These are phyloP conservation scores for Pyricularia sp. DNA, from an alignment of 2,329 filamentous ascomycete species.

Conservation along the genomic window DNA sequence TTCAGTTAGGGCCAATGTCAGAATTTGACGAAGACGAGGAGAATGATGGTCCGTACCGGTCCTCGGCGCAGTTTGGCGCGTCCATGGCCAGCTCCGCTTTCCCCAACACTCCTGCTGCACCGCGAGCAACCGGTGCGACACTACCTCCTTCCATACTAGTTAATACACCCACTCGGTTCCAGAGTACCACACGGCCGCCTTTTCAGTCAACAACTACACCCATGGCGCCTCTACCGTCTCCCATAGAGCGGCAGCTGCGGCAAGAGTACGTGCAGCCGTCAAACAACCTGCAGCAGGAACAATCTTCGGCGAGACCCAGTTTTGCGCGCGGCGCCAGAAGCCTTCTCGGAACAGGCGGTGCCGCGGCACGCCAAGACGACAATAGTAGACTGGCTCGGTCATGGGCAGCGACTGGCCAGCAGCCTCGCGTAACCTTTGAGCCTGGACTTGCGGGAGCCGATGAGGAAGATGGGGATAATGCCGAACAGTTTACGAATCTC, in stretches of 20 bases:
- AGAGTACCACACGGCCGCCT: not conserved
- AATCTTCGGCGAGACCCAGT: not conserved
- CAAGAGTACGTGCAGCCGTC: conserved; percentile 9
- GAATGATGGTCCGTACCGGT: conserved; percentile 6
- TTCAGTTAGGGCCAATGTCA: conserved; percentile 15
- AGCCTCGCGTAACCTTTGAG: conserved; percentile 10
- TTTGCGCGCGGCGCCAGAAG: not conserved
- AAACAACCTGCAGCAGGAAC: not conserved
- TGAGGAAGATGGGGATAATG: not conserved
- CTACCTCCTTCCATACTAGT: not conserved
- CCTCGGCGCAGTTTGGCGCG: not conserved
- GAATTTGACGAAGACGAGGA: conserved; percentile 13
- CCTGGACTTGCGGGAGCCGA: not conserved
- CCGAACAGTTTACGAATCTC: not conserved
- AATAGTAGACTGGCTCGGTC: conserved; percentile 3
- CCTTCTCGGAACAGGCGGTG: not conserved
- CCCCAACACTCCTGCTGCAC: not conserved
- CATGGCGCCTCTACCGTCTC: conserved; percentile 13
- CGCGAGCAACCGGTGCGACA: not conserved
- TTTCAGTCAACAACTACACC: conserved; percentile 12
- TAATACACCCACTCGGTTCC: conserved; percentile 7
- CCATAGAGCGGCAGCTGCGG: conserved; percentile 14
- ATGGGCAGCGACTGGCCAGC: not conserved
- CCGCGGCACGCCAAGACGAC: not conserved
- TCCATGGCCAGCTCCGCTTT: not conserved